Conservation (phyloP, 768 basidiomycete species). For the Cystofilobasidium capitatum region DNA sequence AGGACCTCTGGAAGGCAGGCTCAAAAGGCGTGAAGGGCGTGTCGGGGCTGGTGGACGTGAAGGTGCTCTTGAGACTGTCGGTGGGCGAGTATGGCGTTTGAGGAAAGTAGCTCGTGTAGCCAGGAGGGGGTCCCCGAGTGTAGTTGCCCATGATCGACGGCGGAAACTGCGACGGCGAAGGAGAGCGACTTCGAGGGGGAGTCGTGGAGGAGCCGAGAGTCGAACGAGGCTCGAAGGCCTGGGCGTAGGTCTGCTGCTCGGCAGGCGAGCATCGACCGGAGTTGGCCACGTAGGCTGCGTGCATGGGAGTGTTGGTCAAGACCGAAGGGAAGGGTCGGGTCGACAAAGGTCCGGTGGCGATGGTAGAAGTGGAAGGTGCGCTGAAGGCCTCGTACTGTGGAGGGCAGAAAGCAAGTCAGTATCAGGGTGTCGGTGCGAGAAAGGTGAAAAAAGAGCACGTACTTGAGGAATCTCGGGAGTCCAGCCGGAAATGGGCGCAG, state of each 20-base stretch:
- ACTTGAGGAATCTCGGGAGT: not conserved
- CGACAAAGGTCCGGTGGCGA: not conserved
- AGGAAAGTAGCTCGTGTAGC: conserved; percentile 1
- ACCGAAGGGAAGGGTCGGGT: conserved; percentile 2
- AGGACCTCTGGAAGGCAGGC: not conserved
- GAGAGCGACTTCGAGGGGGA: not conserved
- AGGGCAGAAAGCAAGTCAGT: not conserved
- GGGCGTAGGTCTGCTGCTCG: conserved; percentile 3
- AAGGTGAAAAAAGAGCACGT: not conserved
- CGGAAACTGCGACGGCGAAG: not conserved
- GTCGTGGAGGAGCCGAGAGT: not conserved
- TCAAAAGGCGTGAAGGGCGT: not conserved
- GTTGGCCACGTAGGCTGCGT: conserved; percentile 11
- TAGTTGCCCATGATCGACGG: not conserved
- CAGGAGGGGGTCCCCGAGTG: not conserved
- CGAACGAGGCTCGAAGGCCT: not conserved
- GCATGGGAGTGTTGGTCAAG: not conserved
- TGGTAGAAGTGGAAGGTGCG: not conserved
- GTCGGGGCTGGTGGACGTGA: not conserved
- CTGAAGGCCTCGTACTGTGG: not conserved
- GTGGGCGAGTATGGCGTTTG: conserved; percentile 3
- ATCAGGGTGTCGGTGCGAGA: not conserved
- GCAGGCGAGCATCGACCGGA: not conserved
- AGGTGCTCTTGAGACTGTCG: not conserved
- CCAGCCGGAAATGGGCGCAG: not conserved